A percentile compares a stretch with the other conserved stretches of the same genome.
These are phyloP conservation scores for Knoxdaviesia capensis DNA, from an alignment of 2,329 filamentous ascomycete genomes.

Conservation along the genomic window DNA sequence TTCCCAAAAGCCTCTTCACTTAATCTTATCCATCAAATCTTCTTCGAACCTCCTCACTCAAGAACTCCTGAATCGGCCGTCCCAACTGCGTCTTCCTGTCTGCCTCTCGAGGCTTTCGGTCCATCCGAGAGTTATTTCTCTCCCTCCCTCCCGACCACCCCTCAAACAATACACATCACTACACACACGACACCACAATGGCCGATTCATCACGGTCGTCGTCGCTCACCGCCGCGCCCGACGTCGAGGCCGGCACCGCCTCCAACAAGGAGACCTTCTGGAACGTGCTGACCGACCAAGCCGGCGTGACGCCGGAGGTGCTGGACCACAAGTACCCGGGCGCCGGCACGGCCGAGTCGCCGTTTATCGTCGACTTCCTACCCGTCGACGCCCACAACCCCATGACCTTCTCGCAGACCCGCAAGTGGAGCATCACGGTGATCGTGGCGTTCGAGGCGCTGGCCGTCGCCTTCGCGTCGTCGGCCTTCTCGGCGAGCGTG, in stretches of 20 bases:
- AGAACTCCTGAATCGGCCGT: too few relatives aligned
- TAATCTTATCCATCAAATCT: too few relatives aligned
- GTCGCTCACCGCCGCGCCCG: slow-evolving; percentile 10
- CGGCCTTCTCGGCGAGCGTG: slow-evolving; percentile 42
- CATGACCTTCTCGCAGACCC: slow-evolving; percentile 29
- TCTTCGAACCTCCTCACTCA: too few relatives aligned
- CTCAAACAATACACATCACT: not conserved
- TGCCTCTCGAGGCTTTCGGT: too few relatives aligned
- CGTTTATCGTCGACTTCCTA: slow-evolving; percentile 49
- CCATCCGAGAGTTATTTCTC: too few relatives aligned
- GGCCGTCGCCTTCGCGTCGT: slow-evolving; percentile 49
- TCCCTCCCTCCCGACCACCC: not conserved
- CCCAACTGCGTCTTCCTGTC: too few relatives aligned
- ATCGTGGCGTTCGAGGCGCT: slow-evolving; percentile 43
- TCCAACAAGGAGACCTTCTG: slow-evolving; percentile 21
- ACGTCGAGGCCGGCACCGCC: slow-evolving; percentile 20
- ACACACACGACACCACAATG: not conserved
- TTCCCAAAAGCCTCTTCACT: too few relatives aligned
- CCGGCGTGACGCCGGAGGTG: slow-evolving; percentile 34
- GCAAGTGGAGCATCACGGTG: slow-evolving; percentile 47
- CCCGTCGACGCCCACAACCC: slow-evolving; percentile 47
- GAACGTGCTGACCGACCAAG: slow-evolving; percentile 34
- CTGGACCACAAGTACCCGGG: slow-evolving; percentile 35
- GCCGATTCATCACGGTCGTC: slow-evolving; percentile 5
- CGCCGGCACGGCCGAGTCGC: slow-evolving; percentile 43